These are phyloP conservation scores for Tuber aestivum DNA, from an alignment of 495 filamentous ascomycete species.

Conservation along the genomic window DNA sequence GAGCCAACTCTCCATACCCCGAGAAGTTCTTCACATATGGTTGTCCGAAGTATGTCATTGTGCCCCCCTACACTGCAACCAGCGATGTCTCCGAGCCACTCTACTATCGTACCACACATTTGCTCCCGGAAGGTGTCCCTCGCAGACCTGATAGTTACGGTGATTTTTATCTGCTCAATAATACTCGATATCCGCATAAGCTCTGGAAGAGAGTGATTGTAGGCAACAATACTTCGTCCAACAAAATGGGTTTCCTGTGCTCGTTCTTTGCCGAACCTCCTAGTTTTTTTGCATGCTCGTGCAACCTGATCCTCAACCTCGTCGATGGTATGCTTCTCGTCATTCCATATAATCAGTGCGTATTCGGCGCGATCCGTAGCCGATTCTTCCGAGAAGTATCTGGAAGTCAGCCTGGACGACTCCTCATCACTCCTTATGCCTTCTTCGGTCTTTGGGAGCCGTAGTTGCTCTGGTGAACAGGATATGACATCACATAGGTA, in stretches of 20 bases:
- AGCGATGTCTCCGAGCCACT: slow-evolving; percentile 90
- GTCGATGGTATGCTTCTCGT: slow-evolving; percentile 94
- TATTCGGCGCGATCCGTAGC: slow-evolving; percentile 57
- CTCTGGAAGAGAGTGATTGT: slow-evolving; percentile 61
- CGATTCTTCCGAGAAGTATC: slow-evolving; percentile 62
- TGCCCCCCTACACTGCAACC: slow-evolving; percentile 81
- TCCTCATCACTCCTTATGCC: slow-evolving; percentile 75
- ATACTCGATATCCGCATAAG: slow-evolving; percentile 69
- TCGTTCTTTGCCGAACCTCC: slow-evolving; percentile 61
- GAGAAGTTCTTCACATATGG: slow-evolving; percentile 86
- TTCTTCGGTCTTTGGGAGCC: slow-evolving; percentile 72
- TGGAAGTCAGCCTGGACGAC: slow-evolving; percentile 64
- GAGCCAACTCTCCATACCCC: slow-evolving; percentile 81
- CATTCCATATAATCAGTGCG: slow-evolving; percentile 90
- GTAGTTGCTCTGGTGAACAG: slow-evolving; percentile 90
- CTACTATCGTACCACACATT: slow-evolving; percentile 96
- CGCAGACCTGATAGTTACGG: slow-evolving; percentile 86
- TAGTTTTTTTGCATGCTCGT: slow-evolving; percentile 71
- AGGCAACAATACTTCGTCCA: slow-evolving; percentile 75
- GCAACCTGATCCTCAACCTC: slow-evolving; percentile 86
- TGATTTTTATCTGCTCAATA: slow-evolving; percentile 93
- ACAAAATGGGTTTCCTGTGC: slow-evolving; percentile 83
- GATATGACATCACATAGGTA: slow-evolving; percentile 97
- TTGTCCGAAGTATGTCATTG: slow-evolving; percentile 67
- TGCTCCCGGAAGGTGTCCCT: slow-evolving; percentile 94